Evolutionary conservation across 768 basidiomycete species (phyloP), one percentile per base, ranked within the genome.

Genomic region (Asterophora lycoperdoides): DNA sequence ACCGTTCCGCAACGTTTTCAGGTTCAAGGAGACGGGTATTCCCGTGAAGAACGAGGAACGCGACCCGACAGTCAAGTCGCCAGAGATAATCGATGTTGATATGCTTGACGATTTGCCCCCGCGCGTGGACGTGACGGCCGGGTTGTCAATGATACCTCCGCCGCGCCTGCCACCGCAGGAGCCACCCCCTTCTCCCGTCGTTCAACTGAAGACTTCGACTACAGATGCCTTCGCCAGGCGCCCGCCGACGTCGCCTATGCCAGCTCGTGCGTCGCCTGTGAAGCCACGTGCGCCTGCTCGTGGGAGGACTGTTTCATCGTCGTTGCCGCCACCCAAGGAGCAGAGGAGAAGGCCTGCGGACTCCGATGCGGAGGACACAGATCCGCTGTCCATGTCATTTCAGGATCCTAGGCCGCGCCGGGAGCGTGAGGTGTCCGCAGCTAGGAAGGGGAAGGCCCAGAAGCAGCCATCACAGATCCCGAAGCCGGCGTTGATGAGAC

Each of bases 211-310:
- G 26, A 15, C 56, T 8, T 56, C 59, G 5, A 26, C 58, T 5
- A 56, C 59, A 35, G 68, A 75, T 56, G 20, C 79, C 4, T 83
- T 88, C 56, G 73, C 78, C 34, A 79, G 72, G 52, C 81, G 87
- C 1, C 74, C 72, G 0, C 86, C 86, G 0, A 72, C 70, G 17
- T 87, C 84, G 2, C 88, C 87, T 1, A 65, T 89, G 57, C 83
- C 81, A 10, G 52, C 60, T 6, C 64, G 65, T 8, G 66, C 72
- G 33, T 75, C 77, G 1, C 82, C 84, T 1, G 73, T 76, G 5
- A 78, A 76, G 58, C 79, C 79, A 0, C 71, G 69, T 0, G 80
- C 84, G 3, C 88, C 84, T 1, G 68, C 68, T 8, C 78, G 83
- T n/a, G 63, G 64, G 19, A 58, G 54, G 20, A 49, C 50, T 43